Base-by-base conservation (phyloP, 2,329 filamentous ascomycete genomes). In the Trichoderma asperellum region DNA sequence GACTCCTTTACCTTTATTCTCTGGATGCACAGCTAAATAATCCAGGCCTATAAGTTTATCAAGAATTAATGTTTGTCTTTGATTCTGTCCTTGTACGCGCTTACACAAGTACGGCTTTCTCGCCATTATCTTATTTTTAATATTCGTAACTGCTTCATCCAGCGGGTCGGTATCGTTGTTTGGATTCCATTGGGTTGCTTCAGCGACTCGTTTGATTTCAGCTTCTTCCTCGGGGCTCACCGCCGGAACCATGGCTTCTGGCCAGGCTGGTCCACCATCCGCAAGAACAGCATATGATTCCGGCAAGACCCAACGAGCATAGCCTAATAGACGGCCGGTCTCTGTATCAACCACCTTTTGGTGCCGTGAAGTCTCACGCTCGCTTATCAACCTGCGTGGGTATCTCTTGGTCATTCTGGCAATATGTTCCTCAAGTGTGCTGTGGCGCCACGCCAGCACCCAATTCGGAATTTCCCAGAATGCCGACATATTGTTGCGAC, bases 1-100 rank as follows among this genome's bases (percentile, higher is more conserved):
- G 37, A 78, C 70, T 8, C 76, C 76, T 40, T 76, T 73, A 10
- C 75, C 71, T 65, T 74, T 71, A 18, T 74, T 72, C 4, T 77
- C 74, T 0, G 76, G 76, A 60, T 77, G 74, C 6, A 77, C 76
- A 18, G 76, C 76, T 27, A 77, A 56, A 60, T 74, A 77, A 11
- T 77, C 75, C 6, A 77, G 73, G 7, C 59, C 74, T 76, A 27
- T 49, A 1, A 18, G 37, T 27, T 3, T 43, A 24, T 60, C 6
- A 14, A n/a, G 7, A 14, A 12, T 55, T 56, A 11, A 56, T 32
- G 6, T 10, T 56, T 10, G 29, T 2, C 11, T 32, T 8, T 7
- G 18, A 29, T 40, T 1, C 4, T 4, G 10, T 34, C 2, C 27
- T 43, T 1, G n/a, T 32, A 14, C 6, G 10, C 5, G 24, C 62